A percentile compares a stretch with the other conserved stretches of the same genome.
phyloP scores from a whole-genome alignment of 2,329 filamentous ascomycete genomes.

The Colletotrichum sojae region DNA sequence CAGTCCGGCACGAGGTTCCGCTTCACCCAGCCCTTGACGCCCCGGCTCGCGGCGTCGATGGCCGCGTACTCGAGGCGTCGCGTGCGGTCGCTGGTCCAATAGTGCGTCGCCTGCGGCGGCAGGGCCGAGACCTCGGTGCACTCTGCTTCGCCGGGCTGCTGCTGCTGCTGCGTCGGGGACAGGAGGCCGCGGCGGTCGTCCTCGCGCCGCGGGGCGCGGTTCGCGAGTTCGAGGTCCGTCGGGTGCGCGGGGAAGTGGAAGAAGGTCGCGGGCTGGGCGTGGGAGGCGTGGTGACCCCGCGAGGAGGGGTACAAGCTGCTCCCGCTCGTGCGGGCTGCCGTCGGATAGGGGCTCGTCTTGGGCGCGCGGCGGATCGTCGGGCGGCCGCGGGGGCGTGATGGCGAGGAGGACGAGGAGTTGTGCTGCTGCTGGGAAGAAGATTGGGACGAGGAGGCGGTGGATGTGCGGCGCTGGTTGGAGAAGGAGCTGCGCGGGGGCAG shows the following conservation, averaged over 20 bases:
- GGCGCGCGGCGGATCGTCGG: conserved; percentile 58
- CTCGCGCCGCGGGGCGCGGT: conserved; percentile 10
- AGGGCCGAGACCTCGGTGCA: conserved; percentile 49
- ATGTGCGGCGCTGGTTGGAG: conserved; percentile 51
- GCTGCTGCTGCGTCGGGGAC: conserved; percentile 22
- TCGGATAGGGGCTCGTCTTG: conserved; percentile 51
- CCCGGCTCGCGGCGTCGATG: conserved; percentile 73
- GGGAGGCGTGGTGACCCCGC: conserved; percentile 27
- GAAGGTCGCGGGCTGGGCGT: conserved; percentile 54
- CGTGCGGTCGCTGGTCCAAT: conserved; percentile 77
- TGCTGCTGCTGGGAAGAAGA: conserved; percentile 46
- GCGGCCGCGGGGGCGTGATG: conserved; percentile 53
- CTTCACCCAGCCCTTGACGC: conserved; percentile 73
- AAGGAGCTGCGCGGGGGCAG: conserved; percentile 57
- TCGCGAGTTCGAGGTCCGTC: conserved; percentile 51
- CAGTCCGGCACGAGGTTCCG: conserved; percentile 73
- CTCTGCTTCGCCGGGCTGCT: conserved; percentile 39
- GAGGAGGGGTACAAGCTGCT: conserved; percentile 34
- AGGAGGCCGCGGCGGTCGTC: conserved; percentile 27
- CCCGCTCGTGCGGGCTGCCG: conserved; percentile 30
- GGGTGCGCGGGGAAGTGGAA: conserved; percentile 63
- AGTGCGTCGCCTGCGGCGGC: conserved; percentile 72
- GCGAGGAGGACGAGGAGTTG: conserved; percentile 15
- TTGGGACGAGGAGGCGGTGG: conserved; percentile 48
- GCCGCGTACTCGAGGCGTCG: conserved; percentile 76